Evolutionary conservation across 805 yeast genomes (phyloP).

Genomic region (Nakazawaea ernobii): DNA sequence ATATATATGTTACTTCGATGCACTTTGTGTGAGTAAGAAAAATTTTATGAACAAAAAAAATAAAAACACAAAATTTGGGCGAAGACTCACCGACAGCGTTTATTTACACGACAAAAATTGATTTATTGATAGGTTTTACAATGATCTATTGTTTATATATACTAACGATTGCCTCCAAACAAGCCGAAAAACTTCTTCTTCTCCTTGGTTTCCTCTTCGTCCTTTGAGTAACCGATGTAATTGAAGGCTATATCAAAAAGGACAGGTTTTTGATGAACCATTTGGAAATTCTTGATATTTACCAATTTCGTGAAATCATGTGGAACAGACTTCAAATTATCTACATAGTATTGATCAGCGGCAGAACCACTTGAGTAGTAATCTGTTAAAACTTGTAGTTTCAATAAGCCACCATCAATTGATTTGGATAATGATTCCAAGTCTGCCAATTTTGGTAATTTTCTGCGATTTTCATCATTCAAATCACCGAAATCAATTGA

Average conservation of each 20-base stretch:
- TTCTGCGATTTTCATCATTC: constrained; percentile 26
- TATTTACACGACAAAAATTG: background rate
- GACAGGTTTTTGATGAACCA: constrained; percentile 80
- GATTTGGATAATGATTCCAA: constrained; percentile 20
- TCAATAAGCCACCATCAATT: constrained; percentile 18
- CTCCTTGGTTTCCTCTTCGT: constrained; percentile 26
- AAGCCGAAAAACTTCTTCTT: constrained; percentile 71
- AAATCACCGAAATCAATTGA: constrained; percentile 82
- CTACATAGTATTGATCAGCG: constrained; percentile 22
- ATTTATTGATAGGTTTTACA: background rate
- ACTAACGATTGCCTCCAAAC: constrained; percentile 43
- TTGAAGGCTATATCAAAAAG: constrained; percentile 88
- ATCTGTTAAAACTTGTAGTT: constrained; percentile 43
- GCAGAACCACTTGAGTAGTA: constrained; percentile 26
- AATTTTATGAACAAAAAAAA: background rate
- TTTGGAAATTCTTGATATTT: constrained; percentile 35
- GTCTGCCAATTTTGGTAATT: constrained; percentile 32
- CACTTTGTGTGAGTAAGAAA: background rate
- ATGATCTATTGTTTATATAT: too few species aligned
- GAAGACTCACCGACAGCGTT: background rate
- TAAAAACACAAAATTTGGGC: background rate
- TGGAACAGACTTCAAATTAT: constrained; percentile 24
- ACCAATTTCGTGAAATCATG: constrained; percentile 24
- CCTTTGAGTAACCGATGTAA: constrained; percentile 54
- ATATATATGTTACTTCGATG: background rate